Evolutionary conservation across 495 filamentous ascomycete species (phyloP), one percentile per base, ranked within the genome.

Genomic region (Neurospora sp.): DNA sequence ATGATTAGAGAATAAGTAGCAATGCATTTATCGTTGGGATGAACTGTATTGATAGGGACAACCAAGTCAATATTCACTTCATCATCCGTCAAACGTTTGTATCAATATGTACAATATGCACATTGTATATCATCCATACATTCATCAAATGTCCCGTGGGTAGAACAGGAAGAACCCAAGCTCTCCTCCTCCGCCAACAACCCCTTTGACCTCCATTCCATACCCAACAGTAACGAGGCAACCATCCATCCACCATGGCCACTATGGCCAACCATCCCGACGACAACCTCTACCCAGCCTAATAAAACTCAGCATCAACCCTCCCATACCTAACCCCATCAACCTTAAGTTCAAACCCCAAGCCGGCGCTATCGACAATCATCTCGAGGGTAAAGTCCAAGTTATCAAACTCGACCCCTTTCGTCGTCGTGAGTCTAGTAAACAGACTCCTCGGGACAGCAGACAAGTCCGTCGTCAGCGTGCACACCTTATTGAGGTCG

Each of bases 371-470:
- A 74, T 92, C 89, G 39, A 92, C 90, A 71, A 88, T 89, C 88
- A 93, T 90, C 79, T 92, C 90, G 27, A 93, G 85, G 10, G 88
- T 90, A 75, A 93, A 93, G 74, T 93, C 91, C 71, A 93, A 80
- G 74, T 91, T 92, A 76, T 91, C 88, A 76, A 92, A 93, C 79
- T 92, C 90, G 17, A 90, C 86, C 8, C 91, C 91, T 27, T 88
- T 82, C n/a, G 90, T 92, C 7, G 91, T 92, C 20, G 89, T 90
- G 53, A 93, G 78, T 27, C 88, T 76, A 1, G 89, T 91, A 77
- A 92, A 92, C 31, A 91, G 76, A 38, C 80, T 86, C 69, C 87
- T 86, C 7, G 91, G 91, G 37, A 93, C 91, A 1, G 89, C 88
- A 71, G 85, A 87, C 31, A 93, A 82, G 76, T 93, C 90, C 27